These are phyloP conservation scores for Macaranga tanarius DNA, from an alignment of 441 rosid species.

Conservation along the genomic window DNA sequence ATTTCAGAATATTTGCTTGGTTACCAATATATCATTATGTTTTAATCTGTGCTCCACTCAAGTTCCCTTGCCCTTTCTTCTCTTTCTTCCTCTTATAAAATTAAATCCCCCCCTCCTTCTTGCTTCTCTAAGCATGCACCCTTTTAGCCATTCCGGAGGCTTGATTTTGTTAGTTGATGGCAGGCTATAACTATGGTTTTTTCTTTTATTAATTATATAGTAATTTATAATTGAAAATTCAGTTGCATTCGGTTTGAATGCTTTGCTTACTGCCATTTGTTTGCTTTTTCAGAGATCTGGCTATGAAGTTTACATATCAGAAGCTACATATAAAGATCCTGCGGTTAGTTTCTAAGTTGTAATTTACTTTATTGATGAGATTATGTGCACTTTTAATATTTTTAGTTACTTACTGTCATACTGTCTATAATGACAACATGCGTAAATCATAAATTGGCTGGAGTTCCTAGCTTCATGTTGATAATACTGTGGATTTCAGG, in stretches of 20 bases:
- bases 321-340: slow-evolving; percentile 87
- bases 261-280: slow-evolving; percentile 27
- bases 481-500: slow-evolving; percentile 49
- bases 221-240: too few relatives aligned
- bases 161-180: neutral
- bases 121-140: too few relatives aligned
- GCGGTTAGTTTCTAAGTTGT: slow-evolving; percentile 47
- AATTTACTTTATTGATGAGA: neutral
- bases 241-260: neutral
- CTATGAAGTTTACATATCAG: slow-evolving; percentile 86
- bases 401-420: slow-evolving; percentile 1
- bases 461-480: slow-evolving; percentile 8
- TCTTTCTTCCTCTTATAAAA: too few relatives aligned
- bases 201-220: neutral
- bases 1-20: neutral
- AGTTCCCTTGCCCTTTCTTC: neutral
- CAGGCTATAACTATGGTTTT: neutral
- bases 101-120: too few relatives aligned
- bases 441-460: slow-evolving; percentile 19
- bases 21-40: neutral
- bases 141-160: neutral
- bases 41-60: neutral
- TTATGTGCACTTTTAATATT: neutral
- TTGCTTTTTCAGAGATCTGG: slow-evolving; percentile 74
- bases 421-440: neutral